Percentiles rank a stretch among this genome's conserved stretches.
Evolutionary conservation across 176 grass and related monocot species (phyloP).

Genomic region (Zoysia japonica): DNA sequence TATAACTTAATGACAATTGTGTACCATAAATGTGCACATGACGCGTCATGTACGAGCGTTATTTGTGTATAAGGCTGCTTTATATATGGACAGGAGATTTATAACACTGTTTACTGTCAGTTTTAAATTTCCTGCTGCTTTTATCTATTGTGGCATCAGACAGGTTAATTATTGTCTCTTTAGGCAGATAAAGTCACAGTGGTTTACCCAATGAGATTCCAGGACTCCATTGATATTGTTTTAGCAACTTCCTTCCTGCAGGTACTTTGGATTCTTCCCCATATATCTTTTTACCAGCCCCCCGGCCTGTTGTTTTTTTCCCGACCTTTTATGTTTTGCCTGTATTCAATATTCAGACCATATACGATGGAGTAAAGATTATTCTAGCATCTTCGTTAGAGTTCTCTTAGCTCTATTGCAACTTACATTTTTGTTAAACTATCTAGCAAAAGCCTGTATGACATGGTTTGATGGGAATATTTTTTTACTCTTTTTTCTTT

Average conservation of each 20-base stretch:
- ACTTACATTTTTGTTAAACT: conserved; percentile 9
- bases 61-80: background rate
- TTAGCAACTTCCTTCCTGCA: conserved; percentile 94
- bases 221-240: conserved; percentile 93
- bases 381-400: conserved; percentile 14
- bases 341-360: background rate
- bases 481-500: conserved; percentile 6
- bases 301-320: conserved; percentile 11
- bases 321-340: conserved; percentile 8
- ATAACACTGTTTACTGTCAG: background rate
- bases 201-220: conserved; percentile 97
- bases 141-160: background rate
- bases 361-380: background rate
- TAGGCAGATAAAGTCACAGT: conserved; percentile 88
- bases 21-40: conserved; percentile 4
- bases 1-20: conserved; percentile 37
- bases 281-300: conserved; percentile 11
- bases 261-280: conserved; percentile 53
- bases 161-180: conserved; percentile 21
- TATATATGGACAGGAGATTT: background rate
- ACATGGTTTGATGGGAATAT: background rate
- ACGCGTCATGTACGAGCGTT: conserved; percentile 8
- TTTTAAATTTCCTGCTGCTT: background rate
- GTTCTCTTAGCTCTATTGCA: background rate
- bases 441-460: conserved; percentile 8